A percentile compares a stretch with the other conserved stretches of the same genome.
phyloP scores from a whole-genome alignment of 192 early-diverging fungal species.

The Kappamyces sp. region DNA sequence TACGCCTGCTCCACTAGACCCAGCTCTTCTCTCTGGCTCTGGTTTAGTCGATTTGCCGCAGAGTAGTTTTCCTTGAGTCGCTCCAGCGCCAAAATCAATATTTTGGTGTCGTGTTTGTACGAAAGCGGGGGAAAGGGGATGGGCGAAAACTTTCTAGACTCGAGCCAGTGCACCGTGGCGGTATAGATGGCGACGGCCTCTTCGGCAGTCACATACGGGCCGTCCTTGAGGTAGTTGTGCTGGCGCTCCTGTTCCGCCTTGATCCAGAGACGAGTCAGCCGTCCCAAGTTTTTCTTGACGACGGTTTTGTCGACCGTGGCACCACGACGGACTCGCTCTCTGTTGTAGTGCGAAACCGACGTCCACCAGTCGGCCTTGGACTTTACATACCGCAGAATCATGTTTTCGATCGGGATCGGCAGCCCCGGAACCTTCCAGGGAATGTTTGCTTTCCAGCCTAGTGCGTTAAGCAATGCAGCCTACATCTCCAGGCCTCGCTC shows the following conservation, averaged over 20 bases:
- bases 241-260: conserved; percentile 99
- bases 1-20: conserved; percentile 98
- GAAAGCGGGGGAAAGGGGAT: conserved; percentile 98
- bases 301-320: conserved; percentile 99
- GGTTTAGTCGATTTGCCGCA: conserved; percentile 91
- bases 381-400: conserved; percentile 98
- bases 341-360: conserved; percentile 94
- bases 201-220: conserved; percentile 94
- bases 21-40: conserved; percentile 94
- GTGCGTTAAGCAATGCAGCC: conserved; percentile 25
- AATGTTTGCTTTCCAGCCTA: conserved; percentile 95
- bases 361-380: conserved; percentile 99
- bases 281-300: conserved; percentile 95
- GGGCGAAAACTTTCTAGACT: conserved; percentile 94
- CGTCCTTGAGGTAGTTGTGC: conserved; percentile 98
- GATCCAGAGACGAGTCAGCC: conserved; percentile 94
- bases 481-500: conserved; percentile 85
- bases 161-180: conserved; percentile 95
- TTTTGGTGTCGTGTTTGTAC: conserved; percentile 99
- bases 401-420: conserved; percentile 96
- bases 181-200: conserved; percentile 98
- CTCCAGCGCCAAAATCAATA: conserved; percentile 92
- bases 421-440: conserved; percentile 99
- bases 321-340: conserved; percentile 96
- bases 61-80: conserved; percentile 90